Percentiles rank a stretch among this genome's conserved stretches.
These are phyloP conservation scores for Sarocladiaceae sp. DNA, from an alignment of 2,329 filamentous ascomycete species.

Conservation along the genomic window DNA sequence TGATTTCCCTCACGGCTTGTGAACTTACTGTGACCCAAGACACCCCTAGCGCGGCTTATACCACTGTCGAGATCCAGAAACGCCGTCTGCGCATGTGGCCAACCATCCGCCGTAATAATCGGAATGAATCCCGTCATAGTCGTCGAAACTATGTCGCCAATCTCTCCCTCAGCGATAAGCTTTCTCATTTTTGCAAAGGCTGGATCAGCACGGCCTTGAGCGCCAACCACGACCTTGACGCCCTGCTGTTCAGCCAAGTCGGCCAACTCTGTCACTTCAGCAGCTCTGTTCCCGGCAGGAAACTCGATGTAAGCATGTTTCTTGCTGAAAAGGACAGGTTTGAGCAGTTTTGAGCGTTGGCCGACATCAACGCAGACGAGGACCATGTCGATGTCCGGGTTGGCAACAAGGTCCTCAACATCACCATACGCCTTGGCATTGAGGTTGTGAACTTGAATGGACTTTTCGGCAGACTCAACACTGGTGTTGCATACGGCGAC, in stretches of 20 bases:
- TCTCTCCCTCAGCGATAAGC: conserved; percentile 33
- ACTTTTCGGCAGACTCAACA: conserved; percentile 33
- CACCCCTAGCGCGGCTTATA: conserved; percentile 11
- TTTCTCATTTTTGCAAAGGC: conserved; percentile 33
- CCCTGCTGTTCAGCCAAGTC: conserved; percentile 25
- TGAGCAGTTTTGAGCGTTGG: conserved; percentile 37
- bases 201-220: conserved; percentile 43
- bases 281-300: conserved; percentile 40
- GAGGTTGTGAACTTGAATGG: conserved; percentile 37
- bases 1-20: too few relatives aligned
- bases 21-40: conserved; percentile 13
- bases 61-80: conserved; percentile 38
- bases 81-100: conserved; percentile 33
- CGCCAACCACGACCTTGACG: conserved; percentile 36
- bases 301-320: conserved; percentile 51
- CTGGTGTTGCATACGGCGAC: conserved; percentile 46
- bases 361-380: conserved; percentile 46
- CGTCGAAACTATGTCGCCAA: conserved; percentile 44
- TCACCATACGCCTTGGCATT: conserved; percentile 23
- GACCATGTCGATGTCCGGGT: conserved; percentile 46
- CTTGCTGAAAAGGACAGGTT: conserved; percentile 39
- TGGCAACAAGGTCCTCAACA: conserved; percentile 38
- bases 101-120: conserved; percentile 18
- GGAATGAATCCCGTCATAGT: conserved; percentile 31
- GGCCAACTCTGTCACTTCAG: conserved; percentile 34